Conservation (phyloP, 495 filamentous ascomycete species). For the Penicillium desertorum region DNA sequence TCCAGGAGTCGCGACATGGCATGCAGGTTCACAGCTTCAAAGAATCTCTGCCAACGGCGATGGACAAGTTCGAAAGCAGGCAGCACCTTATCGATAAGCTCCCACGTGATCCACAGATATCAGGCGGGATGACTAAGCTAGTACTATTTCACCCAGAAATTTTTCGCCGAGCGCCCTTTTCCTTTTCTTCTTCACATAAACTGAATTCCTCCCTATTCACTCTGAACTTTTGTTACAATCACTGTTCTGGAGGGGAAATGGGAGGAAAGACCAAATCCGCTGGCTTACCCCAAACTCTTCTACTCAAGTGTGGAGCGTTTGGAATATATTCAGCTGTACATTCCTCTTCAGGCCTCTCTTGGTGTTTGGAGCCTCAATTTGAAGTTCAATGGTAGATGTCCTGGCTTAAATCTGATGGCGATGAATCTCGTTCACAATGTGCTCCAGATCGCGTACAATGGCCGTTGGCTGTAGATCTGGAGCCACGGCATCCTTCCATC, state of each 20-base stretch:
- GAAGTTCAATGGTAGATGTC: background rate
- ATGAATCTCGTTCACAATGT: constrained; percentile 30
- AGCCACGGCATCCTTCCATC: constrained; percentile 40
- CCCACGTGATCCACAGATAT: constrained; percentile 23
- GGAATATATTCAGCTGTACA: constrained; percentile 53
- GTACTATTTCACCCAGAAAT: constrained; percentile 22
- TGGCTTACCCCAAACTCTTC: constrained; percentile 54
- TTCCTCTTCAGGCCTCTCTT: constrained; percentile 11
- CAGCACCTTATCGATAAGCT: constrained; percentile 47
- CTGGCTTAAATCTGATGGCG: constrained; percentile 1
- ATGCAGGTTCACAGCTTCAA: constrained; percentile 7
- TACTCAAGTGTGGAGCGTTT: constrained; percentile 48
- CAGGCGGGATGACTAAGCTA: constrained; percentile 1
- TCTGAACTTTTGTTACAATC: constrained; percentile 44
- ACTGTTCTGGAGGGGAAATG: constrained; percentile 50
- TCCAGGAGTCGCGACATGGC: constrained; percentile 30
- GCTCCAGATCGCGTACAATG: constrained; percentile 32
- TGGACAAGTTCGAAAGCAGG: constrained; percentile 3
- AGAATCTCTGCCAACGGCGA: background rate
- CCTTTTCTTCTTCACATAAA: constrained; percentile 44
- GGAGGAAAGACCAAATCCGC: constrained; percentile 47
- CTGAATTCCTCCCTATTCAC: constrained; percentile 51
- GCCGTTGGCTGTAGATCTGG: constrained; percentile 32
- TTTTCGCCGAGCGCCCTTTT: constrained; percentile 29
- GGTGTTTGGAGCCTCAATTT: background rate